Conservation (phyloP, 768 basidiomycete species). For the Tricholoma furcatifolium region DNA sequence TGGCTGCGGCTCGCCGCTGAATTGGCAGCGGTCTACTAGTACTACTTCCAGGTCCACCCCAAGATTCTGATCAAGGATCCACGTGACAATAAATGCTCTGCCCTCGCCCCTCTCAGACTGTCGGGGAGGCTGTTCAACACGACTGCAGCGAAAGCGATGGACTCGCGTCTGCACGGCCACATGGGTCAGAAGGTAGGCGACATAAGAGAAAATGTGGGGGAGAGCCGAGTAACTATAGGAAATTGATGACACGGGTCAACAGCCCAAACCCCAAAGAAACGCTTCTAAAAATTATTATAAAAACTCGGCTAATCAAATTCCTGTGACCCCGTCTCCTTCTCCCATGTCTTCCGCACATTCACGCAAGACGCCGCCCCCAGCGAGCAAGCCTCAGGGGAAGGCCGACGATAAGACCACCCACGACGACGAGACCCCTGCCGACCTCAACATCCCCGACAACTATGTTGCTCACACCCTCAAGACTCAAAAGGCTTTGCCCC, state of each 20-base stretch:
- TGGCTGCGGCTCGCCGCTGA: too few relatives aligned
- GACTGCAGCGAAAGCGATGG: too few relatives aligned
- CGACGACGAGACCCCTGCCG: conserved; percentile 35
- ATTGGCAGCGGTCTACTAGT: too few relatives aligned
- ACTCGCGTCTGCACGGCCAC: too few relatives aligned
- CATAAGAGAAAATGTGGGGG: neutral
- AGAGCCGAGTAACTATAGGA: conserved; percentile 1
- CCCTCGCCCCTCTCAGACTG: too few relatives aligned
- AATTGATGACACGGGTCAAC: conserved; percentile 7
- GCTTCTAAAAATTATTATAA: conserved; percentile 16
- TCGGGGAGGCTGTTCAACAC: too few relatives aligned
- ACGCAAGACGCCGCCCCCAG: conserved; percentile 21
- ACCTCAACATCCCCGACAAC: conserved; percentile 74
- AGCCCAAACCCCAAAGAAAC: conserved; percentile 19
- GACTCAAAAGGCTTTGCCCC: conserved; percentile 66
- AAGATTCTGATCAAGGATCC: too few relatives aligned
- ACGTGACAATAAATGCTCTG: too few relatives aligned
- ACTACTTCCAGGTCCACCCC: too few relatives aligned
- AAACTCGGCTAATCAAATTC: conserved; percentile 13
- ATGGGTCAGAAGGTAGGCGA: too few relatives aligned
- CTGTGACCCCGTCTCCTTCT: conserved; percentile 4
- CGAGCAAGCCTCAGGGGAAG: conserved; percentile 1
- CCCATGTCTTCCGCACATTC: conserved; percentile 29
- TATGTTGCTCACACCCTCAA: conserved; percentile 77
- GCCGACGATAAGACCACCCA: conserved; percentile 12